Base-by-base conservation (phyloP, 1,284 basidiomycete species). In the Trametes pubescens region DNA sequence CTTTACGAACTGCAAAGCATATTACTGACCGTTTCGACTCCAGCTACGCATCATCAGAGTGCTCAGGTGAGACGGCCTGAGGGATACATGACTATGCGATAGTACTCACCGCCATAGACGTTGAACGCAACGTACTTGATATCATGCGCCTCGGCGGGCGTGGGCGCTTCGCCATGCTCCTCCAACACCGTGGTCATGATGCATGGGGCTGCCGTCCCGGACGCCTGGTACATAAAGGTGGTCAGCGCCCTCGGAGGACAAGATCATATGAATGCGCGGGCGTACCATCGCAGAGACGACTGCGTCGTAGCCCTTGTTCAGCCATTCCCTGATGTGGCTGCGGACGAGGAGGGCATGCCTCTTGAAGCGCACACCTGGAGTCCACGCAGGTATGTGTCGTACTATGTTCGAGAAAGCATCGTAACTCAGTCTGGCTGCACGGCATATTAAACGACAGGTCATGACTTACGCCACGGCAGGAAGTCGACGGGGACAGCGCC, bases 11-110 rank as follows among this genome's bases (percentile, higher is more conserved):
- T 9, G 29, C 1, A 8, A n/a, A 11, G 24, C 7, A 26, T 8
- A 24, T 47, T 13, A 52, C 57, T 26, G 7, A 73, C 70, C 37
- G 73, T 73, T 21, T 74, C 73, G 2, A 65, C 65, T 14, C 69
- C 73, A 40, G 69, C 73, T 73, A 16, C 9, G 16, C 10, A 11
- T n/a, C 3, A 48, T 2, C 10, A 29, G 24, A 10, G 24, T 16
- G 29, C 24, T 26, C 11, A 48, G 47, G 11, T 6, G 11, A 21
- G 11, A 3, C 14, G 11, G 21, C n/a, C 4, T 24, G 18, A 8
- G 2, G 21, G 24, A 9, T 13, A 11, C 18, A 10, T n/a, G 1
- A 10, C 22, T 29, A 24, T 6, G 40, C n/a, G n/a, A n/a, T 57
- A 59, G 2, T 7, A 29, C 61, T 49, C 38, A 73, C 72, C 72